Percentiles rank a stretch among this genome's conserved stretches.
Evolutionary conservation across 164 flowering plant genomes (phyloP).

Genomic region (Sextonia rubra): DNA sequence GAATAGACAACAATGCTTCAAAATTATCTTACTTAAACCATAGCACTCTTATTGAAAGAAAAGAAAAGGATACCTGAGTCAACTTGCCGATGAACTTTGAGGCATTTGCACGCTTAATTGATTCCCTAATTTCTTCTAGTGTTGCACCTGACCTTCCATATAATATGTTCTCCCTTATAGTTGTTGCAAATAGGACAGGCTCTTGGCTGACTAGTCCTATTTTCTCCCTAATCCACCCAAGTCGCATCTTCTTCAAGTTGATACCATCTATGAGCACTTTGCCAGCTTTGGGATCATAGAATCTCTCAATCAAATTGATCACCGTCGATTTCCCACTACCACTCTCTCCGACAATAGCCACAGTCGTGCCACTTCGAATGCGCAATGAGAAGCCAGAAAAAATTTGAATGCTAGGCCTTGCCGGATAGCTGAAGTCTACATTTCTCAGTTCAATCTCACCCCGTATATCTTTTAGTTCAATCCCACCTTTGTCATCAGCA

Average conservation of each 20-base stretch:
- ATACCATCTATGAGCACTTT: conserved; percentile 67
- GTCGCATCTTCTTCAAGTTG: conserved; percentile 39
- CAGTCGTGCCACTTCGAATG: conserved; percentile 57
- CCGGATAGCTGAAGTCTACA: conserved; percentile 62
- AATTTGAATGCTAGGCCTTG: conserved; percentile 72
- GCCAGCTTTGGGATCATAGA: conserved; percentile 77
- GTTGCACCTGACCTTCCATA: conserved; percentile 73
- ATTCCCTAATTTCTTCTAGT: conserved; percentile 45
- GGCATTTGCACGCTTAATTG: conserved; percentile 69
- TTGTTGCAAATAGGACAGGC: conserved; percentile 55
- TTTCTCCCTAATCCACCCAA: conserved; percentile 52
- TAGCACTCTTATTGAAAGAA: conserved; percentile 35
- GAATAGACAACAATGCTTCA: conserved; percentile 38
- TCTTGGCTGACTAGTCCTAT: conserved; percentile 72
- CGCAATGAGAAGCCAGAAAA: conserved; percentile 52
- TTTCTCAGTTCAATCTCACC: conserved; percentile 70
- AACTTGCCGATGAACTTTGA: conserved; percentile 62
- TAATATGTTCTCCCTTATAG: conserved; percentile 47
- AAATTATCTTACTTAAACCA: conserved; percentile 52
- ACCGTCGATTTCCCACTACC: conserved; percentile 93
- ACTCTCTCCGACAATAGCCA: conserved; percentile 85
- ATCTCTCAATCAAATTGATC: conserved; percentile 59
- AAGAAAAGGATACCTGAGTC: conserved; percentile 34
- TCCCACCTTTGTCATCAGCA: conserved; percentile 36
- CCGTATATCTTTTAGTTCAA: conserved; percentile 38